phyloP scores from a whole-genome alignment of 2,329 filamentous ascomycete species.

The Bimuria novae-zelandiae region DNA sequence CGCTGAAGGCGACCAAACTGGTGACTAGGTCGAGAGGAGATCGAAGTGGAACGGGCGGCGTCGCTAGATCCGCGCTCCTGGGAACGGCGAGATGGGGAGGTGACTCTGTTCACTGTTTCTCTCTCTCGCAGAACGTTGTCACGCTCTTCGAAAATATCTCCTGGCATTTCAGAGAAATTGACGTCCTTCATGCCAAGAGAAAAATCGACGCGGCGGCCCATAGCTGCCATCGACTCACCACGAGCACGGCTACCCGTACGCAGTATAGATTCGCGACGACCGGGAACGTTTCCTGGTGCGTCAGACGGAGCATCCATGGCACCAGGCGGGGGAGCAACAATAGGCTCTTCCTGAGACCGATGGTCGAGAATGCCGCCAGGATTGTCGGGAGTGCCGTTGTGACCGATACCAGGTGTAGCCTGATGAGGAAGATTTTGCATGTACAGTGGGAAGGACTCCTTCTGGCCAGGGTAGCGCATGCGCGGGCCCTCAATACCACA shows the following conservation, averaged over 20 bases:
- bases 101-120: constrained; percentile 46
- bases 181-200: constrained; percentile 69
- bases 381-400: constrained; percentile 52
- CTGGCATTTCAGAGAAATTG: constrained; percentile 61
- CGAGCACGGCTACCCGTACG: constrained; percentile 56
- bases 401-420: constrained; percentile 48
- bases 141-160: constrained; percentile 68
- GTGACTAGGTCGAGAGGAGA: constrained; percentile 26
- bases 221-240: constrained; percentile 61
- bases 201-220: constrained; percentile 70
- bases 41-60: constrained; percentile 37
- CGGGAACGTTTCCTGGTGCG: constrained; percentile 10
- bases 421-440: constrained; percentile 57
- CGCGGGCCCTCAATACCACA: constrained; percentile 84
- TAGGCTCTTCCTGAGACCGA: constrained; percentile 48
- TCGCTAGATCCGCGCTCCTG: constrained; percentile 40
- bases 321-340: constrained; percentile 43
- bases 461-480: constrained; percentile 71
- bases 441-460: constrained; percentile 69
- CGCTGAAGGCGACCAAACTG: constrained; percentile 35
- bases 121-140: constrained; percentile 42
- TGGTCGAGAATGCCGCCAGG: constrained; percentile 46
- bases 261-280: constrained; percentile 58
- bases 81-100: constrained; percentile 42
- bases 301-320: constrained; percentile 15